These are phyloP conservation scores for Pythium phragmitis DNA, from an alignment of 352 stramenopile species.

Conservation along the genomic window DNA sequence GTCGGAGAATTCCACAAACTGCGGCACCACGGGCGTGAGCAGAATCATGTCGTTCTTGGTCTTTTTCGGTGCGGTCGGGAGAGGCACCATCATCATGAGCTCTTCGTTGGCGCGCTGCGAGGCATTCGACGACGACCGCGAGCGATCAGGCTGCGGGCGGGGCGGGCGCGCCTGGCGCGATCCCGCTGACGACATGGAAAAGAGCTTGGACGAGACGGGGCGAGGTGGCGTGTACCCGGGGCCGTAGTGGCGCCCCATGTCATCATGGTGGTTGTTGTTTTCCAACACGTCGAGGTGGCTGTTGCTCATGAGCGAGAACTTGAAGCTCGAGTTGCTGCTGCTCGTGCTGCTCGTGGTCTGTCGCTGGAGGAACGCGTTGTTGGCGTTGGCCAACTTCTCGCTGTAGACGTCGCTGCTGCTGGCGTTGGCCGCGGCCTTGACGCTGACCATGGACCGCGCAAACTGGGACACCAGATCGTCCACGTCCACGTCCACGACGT, in stretches of 20 bases:
- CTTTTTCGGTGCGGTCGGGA: neutral
- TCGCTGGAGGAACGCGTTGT: neutral
- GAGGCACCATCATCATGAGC: conserved; percentile 8
- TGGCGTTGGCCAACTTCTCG: too few species aligned
- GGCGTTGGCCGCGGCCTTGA: conserved; percentile 1
- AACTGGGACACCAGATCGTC: conserved; percentile 8
- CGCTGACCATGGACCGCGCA: conserved; percentile 14
- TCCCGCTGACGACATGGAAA: neutral
- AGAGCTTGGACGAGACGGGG: conserved; percentile 11
- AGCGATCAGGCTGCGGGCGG: neutral
- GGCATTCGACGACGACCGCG: neutral
- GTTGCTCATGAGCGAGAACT: conserved; percentile 23
- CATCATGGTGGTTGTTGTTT: too few species aligned
- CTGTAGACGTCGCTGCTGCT: neutral
- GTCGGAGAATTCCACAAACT: conserved; percentile 53
- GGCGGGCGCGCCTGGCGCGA: neutral
- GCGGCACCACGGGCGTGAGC: conserved; percentile 21
- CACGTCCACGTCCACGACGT: conserved; percentile 2
- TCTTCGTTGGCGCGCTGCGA: neutral
- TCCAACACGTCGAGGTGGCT: conserved; percentile 4
- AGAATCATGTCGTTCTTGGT: conserved; percentile 26
- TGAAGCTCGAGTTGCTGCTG: conserved; percentile 10
- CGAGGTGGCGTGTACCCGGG: neutral
- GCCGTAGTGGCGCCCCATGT: neutral
- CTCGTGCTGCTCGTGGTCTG: conserved; percentile 8